Conservation (phyloP, 2,329 filamentous ascomycete species). For the Stemphylium vesicarium region DNA sequence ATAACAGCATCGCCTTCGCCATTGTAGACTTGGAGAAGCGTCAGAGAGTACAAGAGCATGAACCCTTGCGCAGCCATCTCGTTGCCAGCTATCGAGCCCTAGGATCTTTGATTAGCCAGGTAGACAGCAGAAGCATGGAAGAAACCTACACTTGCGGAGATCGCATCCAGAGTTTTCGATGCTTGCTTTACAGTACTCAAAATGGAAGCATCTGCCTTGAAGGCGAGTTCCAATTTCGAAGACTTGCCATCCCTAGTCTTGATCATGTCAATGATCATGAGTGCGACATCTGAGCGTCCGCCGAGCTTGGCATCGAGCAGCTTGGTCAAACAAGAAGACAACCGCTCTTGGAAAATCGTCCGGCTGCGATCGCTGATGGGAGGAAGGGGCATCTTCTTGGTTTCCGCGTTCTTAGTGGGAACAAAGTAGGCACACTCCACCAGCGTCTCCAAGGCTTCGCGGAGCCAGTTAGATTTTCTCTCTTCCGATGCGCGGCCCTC, state of each 20-base stretch:
- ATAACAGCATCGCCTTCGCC: slow-evolving; percentile 85
- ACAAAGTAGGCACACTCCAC: slow-evolving; percentile 60
- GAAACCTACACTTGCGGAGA: slow-evolving; percentile 32
- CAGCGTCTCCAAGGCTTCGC: slow-evolving; percentile 54
- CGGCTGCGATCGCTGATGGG: slow-evolving; percentile 56
- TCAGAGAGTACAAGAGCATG: slow-evolving; percentile 80
- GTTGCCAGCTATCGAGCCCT: slow-evolving; percentile 37
- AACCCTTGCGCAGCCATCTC: slow-evolving; percentile 65
- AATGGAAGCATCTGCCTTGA: slow-evolving; percentile 57
- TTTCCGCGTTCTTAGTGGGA: slow-evolving; percentile 40
- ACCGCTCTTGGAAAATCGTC: slow-evolving; percentile 60
- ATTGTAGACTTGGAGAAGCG: slow-evolving; percentile 87
- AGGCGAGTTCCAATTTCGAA: slow-evolving; percentile 52
- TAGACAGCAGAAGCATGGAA: too few species aligned
- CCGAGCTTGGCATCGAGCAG: slow-evolving; percentile 48
- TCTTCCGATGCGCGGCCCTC: slow-evolving; percentile 10
- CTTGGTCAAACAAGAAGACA: slow-evolving; percentile 62
- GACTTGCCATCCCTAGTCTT: slow-evolving; percentile 30
- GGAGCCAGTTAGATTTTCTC: slow-evolving; percentile 46
- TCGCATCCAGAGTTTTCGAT: slow-evolving; percentile 37
- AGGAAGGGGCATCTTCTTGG: slow-evolving; percentile 51
- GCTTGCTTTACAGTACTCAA: slow-evolving; percentile 46
- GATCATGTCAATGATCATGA: slow-evolving; percentile 40
- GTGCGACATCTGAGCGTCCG: slow-evolving; percentile 34
- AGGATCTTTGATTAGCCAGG: slow-evolving; percentile 13